Percentiles rank a stretch among this genome's conserved stretches.
These are phyloP conservation scores for Aureobasidium namibiae DNA, from an alignment of 2,329 filamentous ascomycete species.

Conservation along the genomic window DNA sequence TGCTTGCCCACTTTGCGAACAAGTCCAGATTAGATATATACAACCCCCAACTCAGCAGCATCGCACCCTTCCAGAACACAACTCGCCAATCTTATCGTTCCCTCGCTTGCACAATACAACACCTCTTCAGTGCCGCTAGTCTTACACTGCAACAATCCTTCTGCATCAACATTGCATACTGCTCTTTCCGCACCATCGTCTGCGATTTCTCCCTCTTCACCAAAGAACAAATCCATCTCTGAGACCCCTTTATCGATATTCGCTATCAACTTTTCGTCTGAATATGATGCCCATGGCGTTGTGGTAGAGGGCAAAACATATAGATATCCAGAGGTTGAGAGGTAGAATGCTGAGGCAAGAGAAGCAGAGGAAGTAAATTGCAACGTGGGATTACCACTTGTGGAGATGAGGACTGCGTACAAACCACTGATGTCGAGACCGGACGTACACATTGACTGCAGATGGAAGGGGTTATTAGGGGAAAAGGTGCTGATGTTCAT, in stretches of 20 bases:
- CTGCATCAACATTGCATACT: not conserved
- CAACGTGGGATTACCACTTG: not conserved
- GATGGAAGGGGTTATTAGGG: not conserved
- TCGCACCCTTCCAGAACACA: not conserved
- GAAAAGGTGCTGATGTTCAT: not conserved
- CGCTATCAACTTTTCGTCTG: not conserved
- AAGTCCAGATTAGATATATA: not conserved
- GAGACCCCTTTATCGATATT: constrained; percentile 32
- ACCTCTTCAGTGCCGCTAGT: not conserved
- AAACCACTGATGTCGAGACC: not conserved
- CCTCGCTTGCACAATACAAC: not conserved
- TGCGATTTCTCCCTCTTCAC: constrained; percentile 22
- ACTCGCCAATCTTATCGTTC: not conserved
- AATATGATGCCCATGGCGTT: not conserved
- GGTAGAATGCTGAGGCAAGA: not conserved
- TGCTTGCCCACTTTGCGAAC: too few relatives aligned
- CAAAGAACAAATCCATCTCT: constrained; percentile 31
- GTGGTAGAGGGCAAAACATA: not conserved
- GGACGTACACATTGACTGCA: not conserved
- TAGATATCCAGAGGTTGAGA: not conserved
- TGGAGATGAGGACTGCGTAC: not conserved
- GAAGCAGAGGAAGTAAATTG: not conserved
- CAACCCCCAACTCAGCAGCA: not conserved
- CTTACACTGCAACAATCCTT: not conserved
- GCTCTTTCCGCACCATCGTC: constrained; percentile 6